phyloP scores from a whole-genome alignment of 1,284 basidiomycete genomes.

The Moniliophthora roreri region DNA sequence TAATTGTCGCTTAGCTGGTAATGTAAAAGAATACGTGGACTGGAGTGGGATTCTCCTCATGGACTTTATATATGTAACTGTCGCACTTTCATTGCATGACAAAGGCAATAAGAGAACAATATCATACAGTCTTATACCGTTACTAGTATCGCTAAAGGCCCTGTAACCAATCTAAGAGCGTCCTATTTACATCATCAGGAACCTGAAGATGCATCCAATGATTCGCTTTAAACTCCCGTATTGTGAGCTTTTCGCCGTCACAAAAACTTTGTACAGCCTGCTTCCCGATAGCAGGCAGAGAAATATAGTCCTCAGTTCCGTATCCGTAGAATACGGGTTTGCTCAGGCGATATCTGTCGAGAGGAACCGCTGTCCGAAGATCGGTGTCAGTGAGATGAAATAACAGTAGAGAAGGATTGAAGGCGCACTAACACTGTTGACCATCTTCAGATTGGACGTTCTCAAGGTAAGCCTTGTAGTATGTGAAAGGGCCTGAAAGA shows the following conservation, averaged over 20 bases:
- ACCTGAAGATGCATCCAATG: background rate
- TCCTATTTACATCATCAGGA: background rate
- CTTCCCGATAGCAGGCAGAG: background rate
- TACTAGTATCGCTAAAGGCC: too few relatives aligned
- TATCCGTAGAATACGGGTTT: background rate
- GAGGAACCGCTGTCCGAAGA: background rate
- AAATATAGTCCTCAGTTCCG: background rate
- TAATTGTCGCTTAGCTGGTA: too few relatives aligned
- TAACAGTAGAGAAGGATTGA: background rate
- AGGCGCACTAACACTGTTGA: background rate
- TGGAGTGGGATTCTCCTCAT: too few relatives aligned
- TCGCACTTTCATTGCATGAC: too few relatives aligned
- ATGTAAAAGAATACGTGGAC: too few relatives aligned
- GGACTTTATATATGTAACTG: too few relatives aligned
- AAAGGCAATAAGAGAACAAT: too few relatives aligned
- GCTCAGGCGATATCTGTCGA: background rate
- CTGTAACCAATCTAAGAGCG: background rate
- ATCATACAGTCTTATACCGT: too few relatives aligned
- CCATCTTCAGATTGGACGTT: background rate
- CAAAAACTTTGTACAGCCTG: background rate
- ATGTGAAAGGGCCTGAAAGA: background rate
- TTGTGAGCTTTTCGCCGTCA: background rate
- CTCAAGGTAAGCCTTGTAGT: background rate
- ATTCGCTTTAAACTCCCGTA: background rate
- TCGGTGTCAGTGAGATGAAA: too few relatives aligned